These are phyloP conservation scores for Neurospora sp. DNA, from an alignment of 2,329 filamentous ascomycete species.

Conservation along the genomic window DNA sequence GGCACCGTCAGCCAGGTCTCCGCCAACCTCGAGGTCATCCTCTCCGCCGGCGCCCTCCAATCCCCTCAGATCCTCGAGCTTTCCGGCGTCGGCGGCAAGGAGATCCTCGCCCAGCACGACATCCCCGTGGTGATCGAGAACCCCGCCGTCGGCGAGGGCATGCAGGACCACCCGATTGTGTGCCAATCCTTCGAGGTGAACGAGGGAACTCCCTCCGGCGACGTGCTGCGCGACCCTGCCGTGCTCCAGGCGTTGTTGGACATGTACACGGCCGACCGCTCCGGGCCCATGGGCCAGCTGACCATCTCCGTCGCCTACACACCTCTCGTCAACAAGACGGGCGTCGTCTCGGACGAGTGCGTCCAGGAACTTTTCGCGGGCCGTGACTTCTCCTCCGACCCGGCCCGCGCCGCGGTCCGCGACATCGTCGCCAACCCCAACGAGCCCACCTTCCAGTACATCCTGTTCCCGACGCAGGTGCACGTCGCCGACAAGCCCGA, in stretches of 20 bases:
- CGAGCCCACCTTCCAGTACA: constrained; percentile 26
- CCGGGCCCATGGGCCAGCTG: constrained; percentile 28
- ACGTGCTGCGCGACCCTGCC: constrained; percentile 25
- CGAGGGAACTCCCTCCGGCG: constrained; percentile 26
- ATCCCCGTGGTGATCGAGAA: constrained; percentile 30
- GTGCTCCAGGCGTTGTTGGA: constrained; percentile 22
- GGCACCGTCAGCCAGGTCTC: constrained; percentile 12
- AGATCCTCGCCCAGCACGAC: constrained; percentile 29
- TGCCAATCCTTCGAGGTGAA: constrained; percentile 30
- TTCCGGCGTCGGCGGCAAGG: constrained; percentile 27
- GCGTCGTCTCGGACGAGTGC: constrained; percentile 17
- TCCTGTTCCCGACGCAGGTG: constrained; percentile 25
- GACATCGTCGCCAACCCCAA: constrained; percentile 18
- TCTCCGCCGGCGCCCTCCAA: constrained; percentile 30
- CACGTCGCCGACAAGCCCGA: constrained; percentile 13
- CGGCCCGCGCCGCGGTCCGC: constrained; percentile 15
- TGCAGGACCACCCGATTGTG: constrained; percentile 34
- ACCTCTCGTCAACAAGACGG: constrained; percentile 22
- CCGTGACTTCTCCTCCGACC: constrained; percentile 14
- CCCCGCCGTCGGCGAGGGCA: constrained; percentile 33
- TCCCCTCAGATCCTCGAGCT: constrained; percentile 26
- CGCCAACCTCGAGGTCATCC: constrained; percentile 26
- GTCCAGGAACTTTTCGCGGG: constrained; percentile 18
- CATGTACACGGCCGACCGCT: constrained; percentile 25
- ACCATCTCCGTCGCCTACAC: constrained; percentile 28